Base-by-base conservation (phyloP, 2,329 filamentous ascomycete genomes). In the Verticillium tricorpus region DNA sequence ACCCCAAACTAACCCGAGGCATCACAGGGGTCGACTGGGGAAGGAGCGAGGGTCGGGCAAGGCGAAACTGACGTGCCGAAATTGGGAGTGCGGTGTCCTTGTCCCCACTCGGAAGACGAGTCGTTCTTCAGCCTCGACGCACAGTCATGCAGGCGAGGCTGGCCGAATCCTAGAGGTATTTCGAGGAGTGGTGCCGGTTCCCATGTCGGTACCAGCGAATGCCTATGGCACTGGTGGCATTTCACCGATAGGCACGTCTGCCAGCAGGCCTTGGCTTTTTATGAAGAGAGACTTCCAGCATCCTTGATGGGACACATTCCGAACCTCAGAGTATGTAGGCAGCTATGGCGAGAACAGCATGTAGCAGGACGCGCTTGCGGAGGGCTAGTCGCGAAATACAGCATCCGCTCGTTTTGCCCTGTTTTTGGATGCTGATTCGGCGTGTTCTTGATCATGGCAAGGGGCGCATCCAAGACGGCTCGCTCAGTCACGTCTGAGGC, bases 41-140 rank as follows among this genome's bases (percentile, higher is more conserved):
- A 87, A 88, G 69, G 89, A 96, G 69, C 86, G 83, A 67, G 76
- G 73, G 8, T 89, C 85, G 2, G 88, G 88, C 64, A 76, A 84
- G 64, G 85, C 87, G 14, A 96, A 92, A 73, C 81, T 98, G 65
- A 93, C 85, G 65, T 93, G 90, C 74, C 87, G 91, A 60, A 99
- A 98, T 73, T 98, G 94, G 93, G 95, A 98, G 76, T 97, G 93
- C 71, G 95, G 95, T 39, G 91, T 99, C 1, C 69, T 98, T 28
- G 73, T 97, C 50, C 87, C 88, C 11, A 79, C 90, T 25, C 8
- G 28, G 68, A 66, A 52, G 61, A 70, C 59, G 65, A 64, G 37
- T 63, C 57, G 65, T 50, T 19, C n/a, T 11, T 22, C 45, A 25
- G 22, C n/a, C 19, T 9, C n/a, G 45, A n/a, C n/a, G 8, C 45